Evolutionary conservation across 1,284 basidiomycete genomes (phyloP).

Genomic region (Ceratobasidium sp.): DNA sequence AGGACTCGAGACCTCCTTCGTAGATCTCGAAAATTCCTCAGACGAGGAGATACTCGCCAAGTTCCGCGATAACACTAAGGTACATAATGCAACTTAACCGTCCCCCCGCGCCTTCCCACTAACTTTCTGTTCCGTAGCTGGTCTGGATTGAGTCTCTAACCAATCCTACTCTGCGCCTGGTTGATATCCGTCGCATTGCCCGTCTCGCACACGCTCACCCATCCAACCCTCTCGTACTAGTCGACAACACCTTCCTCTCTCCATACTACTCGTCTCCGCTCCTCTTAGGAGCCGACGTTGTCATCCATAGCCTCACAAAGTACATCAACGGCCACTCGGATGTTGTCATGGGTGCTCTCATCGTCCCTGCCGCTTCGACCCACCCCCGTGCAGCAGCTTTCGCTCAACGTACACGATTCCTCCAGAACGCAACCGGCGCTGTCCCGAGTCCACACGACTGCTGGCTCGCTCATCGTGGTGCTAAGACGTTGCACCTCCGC

Average conservation of each 20-base stretch:
- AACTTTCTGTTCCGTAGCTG: conserved; percentile 65
- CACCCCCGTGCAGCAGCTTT: conserved; percentile 60
- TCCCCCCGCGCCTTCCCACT: conserved; percentile 18
- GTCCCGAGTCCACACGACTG: conserved; percentile 90
- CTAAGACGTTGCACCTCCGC: conserved; percentile 90
- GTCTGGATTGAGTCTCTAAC: conserved; percentile 97
- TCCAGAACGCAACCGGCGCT: conserved; percentile 93
- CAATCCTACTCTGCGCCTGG: conserved; percentile 92
- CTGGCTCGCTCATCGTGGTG: conserved; percentile 92
- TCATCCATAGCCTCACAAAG: conserved; percentile 85
- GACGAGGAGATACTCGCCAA: conserved; percentile 75
- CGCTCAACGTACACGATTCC: conserved; percentile 77
- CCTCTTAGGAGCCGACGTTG: conserved; percentile 85
- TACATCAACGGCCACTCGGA: conserved; percentile 96
- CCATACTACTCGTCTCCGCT: conserved; percentile 94
- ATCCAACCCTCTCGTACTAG: conserved; percentile 77
- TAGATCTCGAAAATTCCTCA: conserved; percentile 82
- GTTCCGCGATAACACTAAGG: conserved; percentile 85
- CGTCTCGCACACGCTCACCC: conserved; percentile 71
- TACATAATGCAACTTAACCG: conserved; percentile 56
- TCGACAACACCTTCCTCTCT: conserved; percentile 94
- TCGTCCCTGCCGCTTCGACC: conserved; percentile 69
- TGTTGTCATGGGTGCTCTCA: conserved; percentile 87
- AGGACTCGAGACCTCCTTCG: conserved; percentile 82
- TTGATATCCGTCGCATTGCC: conserved; percentile 79